Base-by-base conservation (phyloP, 805 yeast species). In the Saturnispora diversa region DNA sequence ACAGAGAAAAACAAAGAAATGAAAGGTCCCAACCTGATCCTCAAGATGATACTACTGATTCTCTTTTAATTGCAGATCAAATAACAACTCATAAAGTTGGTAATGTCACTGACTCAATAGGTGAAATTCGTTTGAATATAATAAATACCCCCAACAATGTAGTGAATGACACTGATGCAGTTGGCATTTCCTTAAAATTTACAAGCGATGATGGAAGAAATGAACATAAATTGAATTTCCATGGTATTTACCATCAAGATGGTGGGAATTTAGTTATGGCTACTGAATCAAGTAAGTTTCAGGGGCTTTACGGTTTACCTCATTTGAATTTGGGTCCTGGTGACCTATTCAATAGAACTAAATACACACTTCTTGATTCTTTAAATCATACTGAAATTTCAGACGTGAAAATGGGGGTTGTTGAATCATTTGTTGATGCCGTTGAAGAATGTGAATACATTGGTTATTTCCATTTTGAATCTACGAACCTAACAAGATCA, bases 401-500 rank as follows among this genome's bases (percentile, higher is more conserved):
- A 2, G 70, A 72, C 15, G 46, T 72, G 4, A 54, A 54, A n/a
- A 45, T 58, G 29, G 61, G 62, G 20, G 53, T 56, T 13, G 50
- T 74, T 49, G 66, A 65, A 38, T 49, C 45, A 15, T 47, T 61
- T 15, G 55, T 72, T 3, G 60, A 58, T 13, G 9, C 33, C 2
- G 49, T 55, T 30, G 50, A 53, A 12, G 69, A 63, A 45, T 88
- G 97, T 60, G 97, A 88, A 56, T 77, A 69, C 47, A 62, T 86
- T 15, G 58, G 75, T 0, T 87, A 71, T 51, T 64, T 85, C 36
- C 94, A 86, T 52, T 57, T 84, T 15, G 73, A 73, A 28, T 72
- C 81, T n/a, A 75, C 86, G 12, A 65, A 67, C 10, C 65, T 72
- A 25, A 64, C 74, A 4, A 62, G 63, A 15, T 65, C 67, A 7